Base-by-base conservation (phyloP, 257 asterid species). In the Fraxinus cuspidata region DNA sequence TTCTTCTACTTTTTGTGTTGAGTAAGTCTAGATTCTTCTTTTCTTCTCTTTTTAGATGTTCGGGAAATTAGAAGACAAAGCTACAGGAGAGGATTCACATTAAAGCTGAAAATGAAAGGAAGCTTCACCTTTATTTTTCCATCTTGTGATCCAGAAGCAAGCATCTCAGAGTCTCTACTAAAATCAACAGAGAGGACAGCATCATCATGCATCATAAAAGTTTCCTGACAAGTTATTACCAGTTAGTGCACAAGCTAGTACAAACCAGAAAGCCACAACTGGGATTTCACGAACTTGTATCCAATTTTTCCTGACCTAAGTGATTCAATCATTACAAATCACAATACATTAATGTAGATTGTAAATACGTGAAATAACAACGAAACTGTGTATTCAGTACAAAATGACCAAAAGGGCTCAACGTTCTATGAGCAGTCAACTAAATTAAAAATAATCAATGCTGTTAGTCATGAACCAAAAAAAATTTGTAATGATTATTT, bases 191-290 rank as follows among this genome's bases (percentile, higher is more conserved):
- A 93, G 19, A 93, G 92, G 79, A 95, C 98, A 68, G 98, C 86
- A 70, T 91, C 99, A 81, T 95, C 98, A 76, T 95, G 98, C 99
- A 95, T 95, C 99, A 95, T 95, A 83, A 93, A 93, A 10, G 89
- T 89, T 86, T 95, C 99, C 99, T 95, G 90, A 83, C 88, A 85
- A 74, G 75, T 81, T 53, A 66, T 42, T 74, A 74, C 47, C 67
- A 78, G 80, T 70, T 53, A 80, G 83, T 27, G 29, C 74, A 76
- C 65, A 77, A 78, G 74, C 58, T 38, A 21, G 21, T 44, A 73
- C 40, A 23, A 31, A 67, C 67, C 28, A 58, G 34, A 78, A 47
- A 15, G 35, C 70, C 77, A 64, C 37, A 51, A 40, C 28, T 58
- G 40, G 65, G 40, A 16, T 23, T 63, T 23, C 21, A 63, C 69